Evolutionary conservation across 441 rosid genomes (phyloP), one percentile per base, ranked within the genome.

Genomic region (Geranium incanum): DNA sequence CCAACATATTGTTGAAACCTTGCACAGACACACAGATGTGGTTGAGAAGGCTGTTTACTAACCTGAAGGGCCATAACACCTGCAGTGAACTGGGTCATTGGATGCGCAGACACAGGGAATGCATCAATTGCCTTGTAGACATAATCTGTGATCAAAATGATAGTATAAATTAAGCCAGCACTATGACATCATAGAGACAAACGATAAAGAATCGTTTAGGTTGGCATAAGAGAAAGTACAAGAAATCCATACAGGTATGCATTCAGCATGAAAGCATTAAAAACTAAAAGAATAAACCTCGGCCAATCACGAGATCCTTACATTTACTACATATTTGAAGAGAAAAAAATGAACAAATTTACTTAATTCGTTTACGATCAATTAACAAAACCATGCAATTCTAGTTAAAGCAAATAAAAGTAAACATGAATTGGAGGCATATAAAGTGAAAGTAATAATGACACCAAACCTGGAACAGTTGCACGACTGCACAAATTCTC

Each of bases 21-120:
- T 45, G 52, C 52, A 45, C 4, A 48, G 57, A 48, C 15, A 13
- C 57, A 48, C 57, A 48, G 15, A 4, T 12, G 15, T 55, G 52
- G 68, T 45, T 23, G 15, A 67, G 16, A 52, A 67, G 4, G n/a
- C 3, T 39, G 52, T 52, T 55, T 72, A 65, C 50, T 63, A 73
- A 94, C 97, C 97, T 92, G 99, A 66, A 94, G 97, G 63, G 95
- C 97, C 99, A 94, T 92, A 70, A 94, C 97, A 78, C 99, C 97
- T 18, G 89, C 80, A 57, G 88, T 80, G 83, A 92, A 92, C 76
- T 94, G 97, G 72, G 97, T 90, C 99, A 94, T 94, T 36, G 99
- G 97, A 83, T 94, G 97, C 72, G 99, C 89, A 12, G 89, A 82
- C 11, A 77, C 79, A 71, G 97, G 97, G 74, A 92, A 83, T 65